A percentile compares a stretch with the other conserved stretches of the same genome.
phyloP scores from a whole-genome alignment of 148 eudicot genomes.

The Arctostaphylos glauca region DNA sequence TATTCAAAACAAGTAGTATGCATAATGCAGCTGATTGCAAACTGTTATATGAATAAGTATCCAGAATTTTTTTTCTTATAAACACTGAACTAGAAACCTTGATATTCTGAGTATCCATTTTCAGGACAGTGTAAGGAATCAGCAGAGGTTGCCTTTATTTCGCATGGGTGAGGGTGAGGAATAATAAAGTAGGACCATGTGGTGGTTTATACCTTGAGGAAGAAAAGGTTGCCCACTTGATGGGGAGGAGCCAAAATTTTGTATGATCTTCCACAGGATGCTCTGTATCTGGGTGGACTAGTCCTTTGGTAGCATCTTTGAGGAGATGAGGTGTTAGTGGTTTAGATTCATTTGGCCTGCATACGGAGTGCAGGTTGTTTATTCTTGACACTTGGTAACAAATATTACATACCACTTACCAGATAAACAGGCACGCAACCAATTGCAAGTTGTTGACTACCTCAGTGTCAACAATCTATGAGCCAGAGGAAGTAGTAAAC shows the following conservation, averaged over 20 bases:
- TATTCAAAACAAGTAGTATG: background rate
- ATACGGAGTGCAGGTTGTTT: background rate
- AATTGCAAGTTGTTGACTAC: background rate
- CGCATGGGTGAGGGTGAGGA: too few relatives aligned
- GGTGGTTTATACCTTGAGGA: too few relatives aligned
- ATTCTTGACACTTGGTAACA: background rate
- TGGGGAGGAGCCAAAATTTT: too few relatives aligned
- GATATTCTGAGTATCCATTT: background rate
- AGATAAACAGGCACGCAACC: background rate
- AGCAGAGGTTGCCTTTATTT: too few relatives aligned
- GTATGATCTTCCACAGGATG: background rate
- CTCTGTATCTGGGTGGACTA: background rate
- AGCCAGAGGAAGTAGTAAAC: background rate
- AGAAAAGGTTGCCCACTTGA: too few relatives aligned
- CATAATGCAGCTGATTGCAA: background rate
- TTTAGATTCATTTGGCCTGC: background rate
- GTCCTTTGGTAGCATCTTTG: background rate
- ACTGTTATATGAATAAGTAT: background rate
- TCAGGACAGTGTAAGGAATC: too few relatives aligned
- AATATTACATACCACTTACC: background rate
- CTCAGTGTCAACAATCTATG: background rate
- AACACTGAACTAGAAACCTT: background rate
- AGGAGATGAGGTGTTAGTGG: background rate
- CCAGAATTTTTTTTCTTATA: background rate
- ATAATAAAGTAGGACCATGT: too few relatives aligned